Conservation (phyloP, 371 early-diverging fungal species). For the Dinochytrium kinnereticum region DNA sequence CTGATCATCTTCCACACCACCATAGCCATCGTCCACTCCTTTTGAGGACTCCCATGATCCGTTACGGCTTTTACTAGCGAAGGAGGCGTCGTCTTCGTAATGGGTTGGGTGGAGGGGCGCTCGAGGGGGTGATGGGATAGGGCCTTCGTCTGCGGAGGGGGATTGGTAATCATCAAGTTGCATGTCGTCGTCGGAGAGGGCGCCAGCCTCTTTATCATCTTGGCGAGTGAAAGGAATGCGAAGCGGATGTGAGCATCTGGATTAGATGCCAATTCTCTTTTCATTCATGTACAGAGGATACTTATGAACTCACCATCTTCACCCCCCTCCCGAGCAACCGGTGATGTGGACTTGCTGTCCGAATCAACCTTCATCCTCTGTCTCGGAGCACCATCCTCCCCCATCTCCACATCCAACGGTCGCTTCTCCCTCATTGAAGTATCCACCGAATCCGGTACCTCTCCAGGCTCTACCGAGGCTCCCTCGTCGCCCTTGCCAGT, state of each 20-base stretch:
- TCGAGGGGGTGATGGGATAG: background rate
- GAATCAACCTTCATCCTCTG: background rate
- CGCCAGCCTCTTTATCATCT: background rate
- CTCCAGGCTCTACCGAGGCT: background rate
- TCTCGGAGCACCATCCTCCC: background rate
- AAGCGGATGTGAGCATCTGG: too few relatives aligned
- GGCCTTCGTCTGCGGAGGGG: slow-evolving; percentile 1
- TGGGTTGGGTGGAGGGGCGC: slow-evolving; percentile 16
- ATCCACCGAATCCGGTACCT: background rate
- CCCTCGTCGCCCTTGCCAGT: background rate
- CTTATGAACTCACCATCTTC: too few relatives aligned
- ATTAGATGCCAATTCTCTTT: too few relatives aligned
- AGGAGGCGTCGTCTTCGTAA: slow-evolving; percentile 4
- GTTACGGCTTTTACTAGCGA: background rate
- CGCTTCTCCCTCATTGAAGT: background rate
- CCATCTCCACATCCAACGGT: background rate
- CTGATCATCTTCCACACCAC: background rate
- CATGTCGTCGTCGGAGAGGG: slow-evolving; percentile 16
- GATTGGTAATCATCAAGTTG: slow-evolving; percentile 10
- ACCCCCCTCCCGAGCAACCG: background rate
- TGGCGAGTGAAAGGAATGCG: background rate
- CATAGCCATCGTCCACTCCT: background rate
- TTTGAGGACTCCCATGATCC: background rate
- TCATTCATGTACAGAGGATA: too few relatives aligned
- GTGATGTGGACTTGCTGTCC: background rate